Conservation (phyloP, 2,329 filamentous ascomycete species). For the Monilinia fructicola region DNA sequence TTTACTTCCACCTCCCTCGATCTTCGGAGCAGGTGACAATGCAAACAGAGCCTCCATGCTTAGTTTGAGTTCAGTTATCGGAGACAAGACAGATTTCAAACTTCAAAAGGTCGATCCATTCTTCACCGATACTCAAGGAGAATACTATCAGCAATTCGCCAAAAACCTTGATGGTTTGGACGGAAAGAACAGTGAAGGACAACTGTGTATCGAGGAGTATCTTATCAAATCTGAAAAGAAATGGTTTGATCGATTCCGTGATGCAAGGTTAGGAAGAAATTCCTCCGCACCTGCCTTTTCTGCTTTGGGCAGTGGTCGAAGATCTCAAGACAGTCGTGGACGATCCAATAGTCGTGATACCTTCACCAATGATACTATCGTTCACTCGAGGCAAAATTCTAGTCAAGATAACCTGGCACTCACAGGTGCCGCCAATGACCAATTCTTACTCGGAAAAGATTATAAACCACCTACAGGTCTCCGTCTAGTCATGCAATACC, state of each 20-base stretch:
- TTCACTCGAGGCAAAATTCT: slow-evolving; percentile 22
- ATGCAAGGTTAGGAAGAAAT: slow-evolving; percentile 15
- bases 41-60: slow-evolving; percentile 44
- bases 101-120: slow-evolving; percentile 66
- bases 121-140: slow-evolving; percentile 63
- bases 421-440: slow-evolving; percentile 20
- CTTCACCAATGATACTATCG: slow-evolving; percentile 19
- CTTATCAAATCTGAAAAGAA: slow-evolving; percentile 65
- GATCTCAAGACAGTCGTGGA: slow-evolving; percentile 41
- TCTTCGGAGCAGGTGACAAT: slow-evolving; percentile 17
- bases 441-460: slow-evolving; percentile 53
- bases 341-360: slow-evolving; percentile 16
- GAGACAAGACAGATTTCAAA: slow-evolving; percentile 60
- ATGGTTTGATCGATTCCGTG: slow-evolving; percentile 60
- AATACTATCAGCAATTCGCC: slow-evolving; percentile 60
- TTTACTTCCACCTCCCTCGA: slow-evolving; percentile 24
- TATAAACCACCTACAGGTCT: slow-evolving; percentile 58
- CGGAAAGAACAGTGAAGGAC: slow-evolving; percentile 56
- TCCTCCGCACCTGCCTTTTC: slow-evolving; percentile 7
- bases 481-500: slow-evolving; percentile 54
- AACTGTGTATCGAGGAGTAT: slow-evolving; percentile 65
- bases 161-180: slow-evolving; percentile 54
- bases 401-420: slow-evolving; percentile 22
- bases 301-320: slow-evolving; percentile 41
- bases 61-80: slow-evolving; percentile 51